phyloP scores from a whole-genome alignment of 371 early-diverging fungal genomes.

The Dichotomocladium elegans region DNA sequence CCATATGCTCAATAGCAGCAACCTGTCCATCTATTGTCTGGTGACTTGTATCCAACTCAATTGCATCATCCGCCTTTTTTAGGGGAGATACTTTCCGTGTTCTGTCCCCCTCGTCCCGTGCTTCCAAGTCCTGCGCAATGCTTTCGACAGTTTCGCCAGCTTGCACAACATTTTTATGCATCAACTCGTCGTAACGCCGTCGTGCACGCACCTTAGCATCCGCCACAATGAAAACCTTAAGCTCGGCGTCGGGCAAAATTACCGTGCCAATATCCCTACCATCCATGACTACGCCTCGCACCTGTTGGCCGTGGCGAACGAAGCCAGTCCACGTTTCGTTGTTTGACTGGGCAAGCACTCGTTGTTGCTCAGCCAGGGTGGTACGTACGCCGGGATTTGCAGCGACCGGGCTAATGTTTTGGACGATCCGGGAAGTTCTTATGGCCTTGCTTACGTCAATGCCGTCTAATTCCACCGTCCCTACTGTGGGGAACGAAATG shows the following conservation, averaged over 20 bases:
- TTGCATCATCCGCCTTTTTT: slow-evolving; percentile 75
- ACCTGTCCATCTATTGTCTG: slow-evolving; percentile 79
- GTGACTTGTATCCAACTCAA: slow-evolving; percentile 77
- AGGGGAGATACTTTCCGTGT: slow-evolving; percentile 78
- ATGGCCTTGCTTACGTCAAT: slow-evolving; percentile 69
- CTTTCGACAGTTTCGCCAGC: slow-evolving; percentile 41
- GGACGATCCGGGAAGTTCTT: slow-evolving; percentile 61
- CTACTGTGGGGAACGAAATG: slow-evolving; percentile 26
- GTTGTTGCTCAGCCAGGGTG: slow-evolving; percentile 62
- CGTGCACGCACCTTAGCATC: slow-evolving; percentile 71
- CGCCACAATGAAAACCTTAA: slow-evolving; percentile 88
- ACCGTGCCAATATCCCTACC: slow-evolving; percentile 93
- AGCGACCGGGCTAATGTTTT: slow-evolving; percentile 67
- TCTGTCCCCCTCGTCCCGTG: slow-evolving; percentile 77
- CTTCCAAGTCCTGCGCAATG: slow-evolving; percentile 59
- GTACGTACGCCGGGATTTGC: slow-evolving; percentile 62
- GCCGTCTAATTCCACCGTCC: slow-evolving; percentile 55
- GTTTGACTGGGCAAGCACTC: slow-evolving; percentile 27
- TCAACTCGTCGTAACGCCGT: slow-evolving; percentile 69
- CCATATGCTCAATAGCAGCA: slow-evolving; percentile 56
- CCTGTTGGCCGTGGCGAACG: slow-evolving; percentile 3
- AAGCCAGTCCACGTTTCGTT: slow-evolving; percentile 20
- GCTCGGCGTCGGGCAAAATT: slow-evolving; percentile 85
- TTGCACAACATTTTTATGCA: slow-evolving; percentile 9
- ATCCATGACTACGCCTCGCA: slow-evolving; percentile 85